phyloP scores from a whole-genome alignment of 2,329 filamentous ascomycete species.

The Hymenoscyphus albidus region DNA sequence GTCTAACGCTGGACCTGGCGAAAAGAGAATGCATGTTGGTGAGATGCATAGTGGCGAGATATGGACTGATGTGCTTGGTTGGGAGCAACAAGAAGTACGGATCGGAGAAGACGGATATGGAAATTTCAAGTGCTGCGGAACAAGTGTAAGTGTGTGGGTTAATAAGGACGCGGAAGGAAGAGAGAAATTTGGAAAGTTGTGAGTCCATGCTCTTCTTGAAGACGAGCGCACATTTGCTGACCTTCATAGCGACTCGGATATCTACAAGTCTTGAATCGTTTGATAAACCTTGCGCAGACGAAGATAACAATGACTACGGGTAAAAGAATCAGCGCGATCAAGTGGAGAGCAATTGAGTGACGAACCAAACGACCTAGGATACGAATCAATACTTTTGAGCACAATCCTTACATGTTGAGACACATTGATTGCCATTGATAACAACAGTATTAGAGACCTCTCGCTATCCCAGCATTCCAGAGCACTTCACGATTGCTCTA shows the following conservation, averaged over 20 bases:
- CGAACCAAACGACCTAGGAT: not conserved
- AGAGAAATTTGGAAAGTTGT: constrained; percentile 41
- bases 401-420: no score
- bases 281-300: not conserved
- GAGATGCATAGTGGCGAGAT: constrained; percentile 52
- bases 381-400: no score
- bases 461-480: no score
- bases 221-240: constrained; percentile 13
- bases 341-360: not conserved
- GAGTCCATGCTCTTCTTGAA: constrained; percentile 6
- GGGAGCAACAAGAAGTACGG: constrained; percentile 49
- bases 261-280: constrained; percentile 25
- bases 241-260: constrained; percentile 27
- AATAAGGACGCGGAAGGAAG: constrained; percentile 50
- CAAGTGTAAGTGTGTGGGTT: constrained; percentile 60
- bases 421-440: no score
- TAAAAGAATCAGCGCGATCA: not conserved
- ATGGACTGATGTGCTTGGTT: constrained; percentile 61
- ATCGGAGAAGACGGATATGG: constrained; percentile 60
- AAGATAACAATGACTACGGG: not conserved
- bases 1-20: constrained; percentile 46
- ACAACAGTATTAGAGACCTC: no score
- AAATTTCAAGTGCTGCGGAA: constrained; percentile 49
- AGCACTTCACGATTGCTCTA: no score
- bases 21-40: constrained; percentile 61